Conservation (phyloP, 495 filamentous ascomycete species). For the Hypoxylon trugodes region DNA sequence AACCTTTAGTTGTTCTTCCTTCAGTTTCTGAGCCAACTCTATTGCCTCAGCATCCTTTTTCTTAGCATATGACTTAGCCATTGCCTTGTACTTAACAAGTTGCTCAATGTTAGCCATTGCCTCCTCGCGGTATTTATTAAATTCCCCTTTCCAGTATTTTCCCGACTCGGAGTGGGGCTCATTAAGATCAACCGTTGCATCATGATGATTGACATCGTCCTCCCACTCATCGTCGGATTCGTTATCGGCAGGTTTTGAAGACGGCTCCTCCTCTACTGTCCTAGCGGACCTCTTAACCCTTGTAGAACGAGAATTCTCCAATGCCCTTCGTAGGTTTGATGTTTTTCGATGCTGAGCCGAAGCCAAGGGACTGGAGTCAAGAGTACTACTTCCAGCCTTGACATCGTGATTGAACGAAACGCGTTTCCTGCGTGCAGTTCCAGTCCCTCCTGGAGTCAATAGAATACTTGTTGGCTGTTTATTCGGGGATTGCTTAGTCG, state of each 20-base stretch:
- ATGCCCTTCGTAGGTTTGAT: conserved; percentile 63
- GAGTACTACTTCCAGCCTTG: conserved; percentile 54
- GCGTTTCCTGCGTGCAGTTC: conserved; percentile 79
- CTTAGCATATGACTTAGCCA: conserved; percentile 87
- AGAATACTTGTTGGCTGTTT: conserved; percentile 70
- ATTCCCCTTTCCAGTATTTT: conserved; percentile 93
- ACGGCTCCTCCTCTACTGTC: conserved; percentile 28
- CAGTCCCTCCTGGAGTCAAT: conserved; percentile 88
- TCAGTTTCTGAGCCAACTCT: conserved; percentile 74
- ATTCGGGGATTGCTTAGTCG: conserved; percentile 47
- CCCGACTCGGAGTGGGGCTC: conserved; percentile 85
- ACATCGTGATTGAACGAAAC: conserved; percentile 84
- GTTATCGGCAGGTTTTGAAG: conserved; percentile 40
- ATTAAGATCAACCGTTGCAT: conserved; percentile 78
- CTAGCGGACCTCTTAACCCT: conserved; percentile 36
- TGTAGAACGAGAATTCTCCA: conserved; percentile 54
- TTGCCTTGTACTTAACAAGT: conserved; percentile 79
- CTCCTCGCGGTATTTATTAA: conserved; percentile 79
- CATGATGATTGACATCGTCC: conserved; percentile 56
- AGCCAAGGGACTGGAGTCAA: conserved; percentile 69
- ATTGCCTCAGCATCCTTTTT: conserved; percentile 86
- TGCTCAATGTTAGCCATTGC: conserved; percentile 82
- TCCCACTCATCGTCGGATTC: conserved; percentile 54
- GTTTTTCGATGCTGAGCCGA: conserved; percentile 43
- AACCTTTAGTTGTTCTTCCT: conserved; percentile 66